These are phyloP conservation scores for Aspergillus tubingensis DNA, from an alignment of 2,329 filamentous ascomycete species.

Conservation along the genomic window DNA sequence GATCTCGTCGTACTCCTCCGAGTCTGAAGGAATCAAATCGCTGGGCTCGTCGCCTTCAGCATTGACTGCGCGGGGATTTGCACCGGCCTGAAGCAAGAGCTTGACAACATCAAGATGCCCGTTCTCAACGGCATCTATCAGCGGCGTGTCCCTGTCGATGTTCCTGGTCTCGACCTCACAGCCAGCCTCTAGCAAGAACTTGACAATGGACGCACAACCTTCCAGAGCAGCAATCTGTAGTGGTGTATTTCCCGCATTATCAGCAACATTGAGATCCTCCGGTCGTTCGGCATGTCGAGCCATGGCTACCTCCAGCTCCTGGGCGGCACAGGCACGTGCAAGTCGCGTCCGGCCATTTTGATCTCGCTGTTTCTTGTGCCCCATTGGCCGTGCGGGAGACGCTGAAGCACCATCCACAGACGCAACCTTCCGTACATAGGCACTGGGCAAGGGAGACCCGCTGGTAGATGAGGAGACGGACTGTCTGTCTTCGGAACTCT, in stretches of 20 bases:
- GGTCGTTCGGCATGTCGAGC: slow-evolving; percentile 74
- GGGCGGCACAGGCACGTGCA: slow-evolving; percentile 84
- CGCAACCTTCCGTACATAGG: slow-evolving; percentile 44
- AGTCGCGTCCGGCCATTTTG: slow-evolving; percentile 88
- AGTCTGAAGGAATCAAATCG: slow-evolving; percentile 74
- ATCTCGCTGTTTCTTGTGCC: slow-evolving; percentile 83
- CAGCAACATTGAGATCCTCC: slow-evolving; percentile 83
- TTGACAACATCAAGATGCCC: slow-evolving; percentile 86
- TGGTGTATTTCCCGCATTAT: slow-evolving; percentile 95
- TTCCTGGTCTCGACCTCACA: slow-evolving; percentile 81
- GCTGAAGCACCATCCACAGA: slow-evolving; percentile 51
- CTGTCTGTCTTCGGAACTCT: slow-evolving; percentile 49
- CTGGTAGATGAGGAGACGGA: slow-evolving; percentile 49
- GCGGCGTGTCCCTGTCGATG: slow-evolving; percentile 82
- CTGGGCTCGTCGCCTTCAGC: slow-evolving; percentile 90
- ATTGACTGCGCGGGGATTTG: slow-evolving; percentile 88
- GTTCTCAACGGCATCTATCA: slow-evolving; percentile 96
- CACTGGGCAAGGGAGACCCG: slow-evolving; percentile 46
- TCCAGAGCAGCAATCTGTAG: slow-evolving; percentile 90
- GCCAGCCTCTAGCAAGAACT: slow-evolving; percentile 78
- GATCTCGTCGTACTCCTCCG: slow-evolving; percentile 79
- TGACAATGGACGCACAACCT: slow-evolving; percentile 82
- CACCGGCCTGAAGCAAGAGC: slow-evolving; percentile 78
- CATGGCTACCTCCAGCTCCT: slow-evolving; percentile 78
- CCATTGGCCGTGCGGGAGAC: slow-evolving; percentile 65